phyloP scores from a whole-genome alignment of 805 yeast species.

The Priceomyces castillae region DNA sequence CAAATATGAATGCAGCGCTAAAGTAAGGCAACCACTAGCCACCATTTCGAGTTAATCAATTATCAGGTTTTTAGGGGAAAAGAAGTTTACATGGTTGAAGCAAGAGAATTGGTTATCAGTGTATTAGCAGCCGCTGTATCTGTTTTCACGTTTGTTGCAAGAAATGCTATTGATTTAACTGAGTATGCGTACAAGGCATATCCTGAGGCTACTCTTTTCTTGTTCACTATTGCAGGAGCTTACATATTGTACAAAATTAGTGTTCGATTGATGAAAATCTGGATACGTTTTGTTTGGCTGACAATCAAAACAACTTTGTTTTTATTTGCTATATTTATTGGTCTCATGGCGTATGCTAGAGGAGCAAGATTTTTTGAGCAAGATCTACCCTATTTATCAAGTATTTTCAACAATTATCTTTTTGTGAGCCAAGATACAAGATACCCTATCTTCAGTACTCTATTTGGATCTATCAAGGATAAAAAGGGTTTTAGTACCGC shows the following conservation, averaged over 20 bases:
- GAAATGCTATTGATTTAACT: slow-evolving; percentile 11
- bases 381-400: slow-evolving; percentile 13
- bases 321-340: slow-evolving; percentile 12
- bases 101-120: slow-evolving; percentile 11
- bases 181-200: slow-evolving; percentile 13
- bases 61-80: too few relatives aligned
- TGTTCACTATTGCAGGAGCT: slow-evolving; percentile 6
- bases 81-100: slow-evolving; percentile 11
- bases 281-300: slow-evolving; percentile 20
- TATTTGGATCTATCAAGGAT: slow-evolving; percentile 1
- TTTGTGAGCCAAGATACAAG: not conserved
- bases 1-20: not conserved
- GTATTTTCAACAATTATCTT: not conserved
- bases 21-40: too few relatives aligned
- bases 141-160: slow-evolving; percentile 11
- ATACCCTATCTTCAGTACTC: not conserved
- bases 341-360: slow-evolving; percentile 18
- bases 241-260: slow-evolving; percentile 20
- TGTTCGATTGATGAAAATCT: slow-evolving; percentile 15
- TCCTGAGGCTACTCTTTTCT: slow-evolving; percentile 18
- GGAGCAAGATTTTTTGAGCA: slow-evolving; percentile 21
- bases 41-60: too few relatives aligned
- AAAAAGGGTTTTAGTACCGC: not conserved
- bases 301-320: slow-evolving; percentile 18
- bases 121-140: slow-evolving; percentile 11